Evolutionary conservation across 148 eudicot genomes (phyloP).

Genomic region (Camellia sinensis): DNA sequence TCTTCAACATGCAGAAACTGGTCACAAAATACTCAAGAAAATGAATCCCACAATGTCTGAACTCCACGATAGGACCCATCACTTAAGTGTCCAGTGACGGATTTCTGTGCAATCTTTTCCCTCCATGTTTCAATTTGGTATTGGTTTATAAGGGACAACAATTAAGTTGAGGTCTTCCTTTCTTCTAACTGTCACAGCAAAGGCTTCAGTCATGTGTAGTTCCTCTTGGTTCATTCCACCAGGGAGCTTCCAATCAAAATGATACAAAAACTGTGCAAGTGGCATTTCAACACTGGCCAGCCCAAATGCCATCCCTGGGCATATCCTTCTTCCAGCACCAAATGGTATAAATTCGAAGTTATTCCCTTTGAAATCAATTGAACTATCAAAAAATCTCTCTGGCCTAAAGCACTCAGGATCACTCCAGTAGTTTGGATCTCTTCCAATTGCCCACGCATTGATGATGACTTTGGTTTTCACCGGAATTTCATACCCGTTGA

Average conservation of each 20-base stretch:
- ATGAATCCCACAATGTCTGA: no score
- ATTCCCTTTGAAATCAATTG: constrained; percentile 27
- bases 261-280: constrained; percentile 25
- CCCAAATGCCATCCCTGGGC: constrained; percentile 26
- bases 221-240: constrained; percentile 12
- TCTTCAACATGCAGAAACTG: no score
- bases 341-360: constrained; percentile 29
- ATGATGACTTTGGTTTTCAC: constrained; percentile 22
- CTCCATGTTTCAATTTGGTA: neutral
- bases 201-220: constrained; percentile 24
- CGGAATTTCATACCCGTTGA: constrained; percentile 28
- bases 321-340: constrained; percentile 36
- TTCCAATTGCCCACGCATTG: constrained; percentile 32
- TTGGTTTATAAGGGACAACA: constrained; percentile 5
- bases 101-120: no score
- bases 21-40: no score
- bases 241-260: constrained; percentile 35
- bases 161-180: constrained; percentile 21
- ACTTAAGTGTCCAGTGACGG: no score
- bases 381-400: constrained; percentile 25
- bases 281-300: constrained; percentile 26
- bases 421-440: constrained; percentile 30
- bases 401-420: constrained; percentile 31
- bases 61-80: no score
- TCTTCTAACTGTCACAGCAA: constrained; percentile 23